Base-by-base conservation (phyloP, 2,329 filamentous ascomycete genomes). In the Claviceps monticola region DNA sequence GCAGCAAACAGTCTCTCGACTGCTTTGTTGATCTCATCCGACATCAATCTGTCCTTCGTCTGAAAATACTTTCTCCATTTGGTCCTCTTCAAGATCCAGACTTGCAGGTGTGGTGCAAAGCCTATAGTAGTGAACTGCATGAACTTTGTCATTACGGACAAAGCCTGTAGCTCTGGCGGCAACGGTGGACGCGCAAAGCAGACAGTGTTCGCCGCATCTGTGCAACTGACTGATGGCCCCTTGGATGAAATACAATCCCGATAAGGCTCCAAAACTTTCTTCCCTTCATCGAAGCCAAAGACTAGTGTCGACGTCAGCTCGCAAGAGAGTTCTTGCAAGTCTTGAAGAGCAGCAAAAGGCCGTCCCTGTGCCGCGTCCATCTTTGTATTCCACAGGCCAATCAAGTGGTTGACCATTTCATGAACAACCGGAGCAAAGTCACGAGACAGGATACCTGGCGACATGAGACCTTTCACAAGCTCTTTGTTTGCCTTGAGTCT, bases 341-440 rank as follows among this genome's bases (percentile, higher is more conserved):
- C 66, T 14, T 56, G 43, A 0, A 53, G 48, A 1, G 60, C 60
- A 2, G 60, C 55, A 37, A 69, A 69, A 1, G 64, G 63, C 1
- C 57, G 46, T 4, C 62, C 61, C 0, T 55, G 48, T 8, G 62
- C 57, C 0, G 62, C 2, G 1, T 50, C 21, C 2, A 53, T 48
- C 51, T 69, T 69, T 6, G 58, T 37, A 9, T 50, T 48, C 66
- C 66, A 68, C 8, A 69, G 56, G 9, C 61, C 56, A 8, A 69
- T 46, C 9, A 68, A 55, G 9, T 55, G 53, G 8, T 53, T 52
- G 7, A 58, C 58, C 38, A 63, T 67, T 7, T 57, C 49, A 41
- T 68, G 57, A 0, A 67, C 60, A 17, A 61, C 53, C 0, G 64
- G 63, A 5, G 60, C 64, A 0, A 64, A 61, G 4, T 43, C 58